Base-by-base conservation (phyloP, 176 grass and related monocot genomes). In the Oryza rufipogon region DNA sequence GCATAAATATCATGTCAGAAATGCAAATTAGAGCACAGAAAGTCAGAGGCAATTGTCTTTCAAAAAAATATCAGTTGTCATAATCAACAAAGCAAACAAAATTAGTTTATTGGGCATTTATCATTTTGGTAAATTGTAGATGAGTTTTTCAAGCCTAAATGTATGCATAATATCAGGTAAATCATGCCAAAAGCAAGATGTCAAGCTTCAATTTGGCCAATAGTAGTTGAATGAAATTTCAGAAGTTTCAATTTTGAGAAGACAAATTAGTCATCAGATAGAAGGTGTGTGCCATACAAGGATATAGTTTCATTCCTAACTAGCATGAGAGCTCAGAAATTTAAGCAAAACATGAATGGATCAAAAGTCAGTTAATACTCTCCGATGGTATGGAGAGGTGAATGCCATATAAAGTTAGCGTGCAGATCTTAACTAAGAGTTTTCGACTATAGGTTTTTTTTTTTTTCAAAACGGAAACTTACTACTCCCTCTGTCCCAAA, bases 21-120 rank as follows among this genome's bases (percentile, higher is more conserved):
- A 49, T 63, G 70, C 45, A 77, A 77, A 82, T 66, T 61, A 73
- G 39, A 68, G 41, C 58, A 28, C 44, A 65, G 44, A 73, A 23
- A 2, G 72, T 67, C 15, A 79, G 78, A 28, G 64, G 65, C 9
- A 20, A 28, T 80, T 12, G 38, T 22, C 42, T 85, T 20, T 70
- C 0, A 26, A 2, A 76, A 38, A 36, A 36, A 36, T 36, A 2
- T 20, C 42, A 14, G 39, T 69, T 76, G 60, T 38, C 11, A 81
- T 76, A 42, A 16, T 51, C 41, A 48, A 4, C 9, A 20, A 68
- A 85, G 33, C 38, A 70, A 85, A 80, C 20, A 19, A 63, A 63
- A 75, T 12, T 58, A 11, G 4, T 48, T 41, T 68, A 19, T 64
- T 66, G 1, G 8, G 10, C 60, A 14, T 79, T 73, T 32, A 56